Conservation (phyloP, 225 moss, liverwort and hornwort genomes). For the Marchantia paleacea region DNA sequence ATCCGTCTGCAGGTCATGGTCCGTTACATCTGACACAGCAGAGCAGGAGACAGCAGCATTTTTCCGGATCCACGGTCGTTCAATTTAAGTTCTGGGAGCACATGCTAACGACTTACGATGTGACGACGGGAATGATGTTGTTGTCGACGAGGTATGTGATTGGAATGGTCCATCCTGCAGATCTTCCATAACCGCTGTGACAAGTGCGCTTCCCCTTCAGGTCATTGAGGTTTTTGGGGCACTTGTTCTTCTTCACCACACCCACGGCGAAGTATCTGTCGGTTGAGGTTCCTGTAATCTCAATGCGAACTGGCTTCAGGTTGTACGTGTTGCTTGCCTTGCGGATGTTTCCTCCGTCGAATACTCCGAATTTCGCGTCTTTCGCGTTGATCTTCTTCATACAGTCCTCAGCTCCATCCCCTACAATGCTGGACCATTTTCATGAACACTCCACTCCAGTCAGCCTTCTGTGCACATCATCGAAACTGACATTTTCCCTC, state of each 20-base stretch:
- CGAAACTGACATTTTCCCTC: no score
- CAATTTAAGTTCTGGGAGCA: no score
- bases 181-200: constrained; percentile 50
- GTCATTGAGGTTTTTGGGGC: constrained; percentile 23
- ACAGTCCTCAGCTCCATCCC: constrained; percentile 17
- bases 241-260: constrained; percentile 16
- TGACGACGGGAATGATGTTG: constrained; percentile 36
- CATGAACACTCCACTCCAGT: background rate
- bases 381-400: constrained; percentile 10
- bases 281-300: constrained; percentile 6
- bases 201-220: constrained; percentile 47
- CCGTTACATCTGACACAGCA: background rate
- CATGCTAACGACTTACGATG: constrained; percentile 22
- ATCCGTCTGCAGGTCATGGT: no score
- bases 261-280: constrained; percentile 16
- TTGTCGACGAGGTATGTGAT: constrained; percentile 34
- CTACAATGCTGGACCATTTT: constrained; percentile 7
- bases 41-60: no score
- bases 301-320: constrained; percentile 11
- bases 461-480: no score
- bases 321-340: constrained; percentile 3
- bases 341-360: constrained; percentile 20
- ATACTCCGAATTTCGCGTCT: constrained; percentile 17
- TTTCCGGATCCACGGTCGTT: no score
- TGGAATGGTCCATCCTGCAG: constrained; percentile 50